Conservation (phyloP, 2,329 filamentous ascomycete genomes). For the Alternaria burnsii region DNA sequence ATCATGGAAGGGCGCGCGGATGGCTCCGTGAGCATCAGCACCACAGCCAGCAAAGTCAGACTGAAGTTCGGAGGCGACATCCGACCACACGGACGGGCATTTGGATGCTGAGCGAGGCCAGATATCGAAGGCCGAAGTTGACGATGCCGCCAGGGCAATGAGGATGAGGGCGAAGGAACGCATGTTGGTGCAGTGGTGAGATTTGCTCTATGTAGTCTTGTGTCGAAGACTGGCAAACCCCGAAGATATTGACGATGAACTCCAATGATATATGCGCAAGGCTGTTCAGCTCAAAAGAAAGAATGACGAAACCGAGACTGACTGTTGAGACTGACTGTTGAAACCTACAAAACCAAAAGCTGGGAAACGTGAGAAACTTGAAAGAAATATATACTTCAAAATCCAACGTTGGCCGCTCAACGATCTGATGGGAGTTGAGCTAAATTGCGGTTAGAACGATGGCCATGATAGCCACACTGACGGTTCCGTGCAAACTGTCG, state of each 20-base stretch:
- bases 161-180: neutral
- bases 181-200: slow-evolving; percentile 1
- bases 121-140: neutral
- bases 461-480: neutral
- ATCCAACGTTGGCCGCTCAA: neutral
- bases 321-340: slow-evolving; percentile 2
- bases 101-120: slow-evolving; percentile 18
- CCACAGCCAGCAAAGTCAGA: slow-evolving; percentile 29
- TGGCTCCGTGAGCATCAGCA: slow-evolving; percentile 30
- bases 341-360: neutral
- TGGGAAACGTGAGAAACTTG: neutral
- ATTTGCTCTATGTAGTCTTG: neutral
- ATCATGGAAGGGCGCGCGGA: slow-evolving; percentile 40
- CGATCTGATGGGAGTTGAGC: neutral
- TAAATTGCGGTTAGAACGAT: neutral
- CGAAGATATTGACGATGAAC: neutral
- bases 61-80: slow-evolving; percentile 26
- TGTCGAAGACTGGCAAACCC: neutral
- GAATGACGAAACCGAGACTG: neutral
- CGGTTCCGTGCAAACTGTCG: slow-evolving; percentile 1
- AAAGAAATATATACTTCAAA: slow-evolving; percentile 4
- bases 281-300: neutral
- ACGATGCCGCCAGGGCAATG: slow-evolving; percentile 1
- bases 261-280: neutral
- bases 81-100: slow-evolving; percentile 34